Conservation (phyloP, 2,329 filamentous ascomycete genomes). For the Sclerotinia minor region DNA sequence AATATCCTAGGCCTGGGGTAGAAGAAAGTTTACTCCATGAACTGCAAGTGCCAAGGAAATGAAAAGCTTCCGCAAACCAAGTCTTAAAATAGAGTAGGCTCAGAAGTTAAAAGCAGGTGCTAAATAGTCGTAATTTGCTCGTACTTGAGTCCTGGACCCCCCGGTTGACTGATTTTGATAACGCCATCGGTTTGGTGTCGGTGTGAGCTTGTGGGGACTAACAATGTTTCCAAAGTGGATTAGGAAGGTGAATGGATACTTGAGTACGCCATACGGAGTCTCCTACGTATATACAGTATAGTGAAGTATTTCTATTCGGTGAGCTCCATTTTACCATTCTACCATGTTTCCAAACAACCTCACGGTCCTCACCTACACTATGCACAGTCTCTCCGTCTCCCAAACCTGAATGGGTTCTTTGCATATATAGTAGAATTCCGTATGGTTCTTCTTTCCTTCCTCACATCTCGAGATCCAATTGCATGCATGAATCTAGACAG, state of each 20-base stretch:
- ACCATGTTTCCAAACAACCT: not conserved
- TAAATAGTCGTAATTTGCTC: not conserved
- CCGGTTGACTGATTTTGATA: constrained; percentile 4
- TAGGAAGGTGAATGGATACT: not conserved
- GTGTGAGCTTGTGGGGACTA: constrained; percentile 7
- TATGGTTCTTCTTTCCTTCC: not conserved
- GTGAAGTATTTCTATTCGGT: constrained; percentile 14
- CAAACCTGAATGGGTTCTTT: not conserved
- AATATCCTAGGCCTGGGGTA: not conserved
- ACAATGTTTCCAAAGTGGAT: constrained; percentile 6
- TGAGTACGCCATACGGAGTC: too few relatives aligned
- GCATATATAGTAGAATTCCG: not conserved
- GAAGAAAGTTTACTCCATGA: not conserved
- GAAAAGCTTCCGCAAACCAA: not conserved
- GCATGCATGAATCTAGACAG: not conserved
- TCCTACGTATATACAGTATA: too few relatives aligned
- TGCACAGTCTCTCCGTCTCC: not conserved
- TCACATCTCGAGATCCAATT: not conserved
- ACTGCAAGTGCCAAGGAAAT: not conserved
- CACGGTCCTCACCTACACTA: not conserved
- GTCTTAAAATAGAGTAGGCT: constrained; percentile 15
- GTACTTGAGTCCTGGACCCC: too few relatives aligned
- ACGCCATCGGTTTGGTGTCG: constrained; percentile 8
- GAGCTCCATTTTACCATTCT: constrained; percentile 2
- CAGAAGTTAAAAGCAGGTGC: constrained; percentile 5